Evolutionary conservation across 2,329 filamentous ascomycete species (phyloP).

Genomic region (Fusarium devonianum): DNA sequence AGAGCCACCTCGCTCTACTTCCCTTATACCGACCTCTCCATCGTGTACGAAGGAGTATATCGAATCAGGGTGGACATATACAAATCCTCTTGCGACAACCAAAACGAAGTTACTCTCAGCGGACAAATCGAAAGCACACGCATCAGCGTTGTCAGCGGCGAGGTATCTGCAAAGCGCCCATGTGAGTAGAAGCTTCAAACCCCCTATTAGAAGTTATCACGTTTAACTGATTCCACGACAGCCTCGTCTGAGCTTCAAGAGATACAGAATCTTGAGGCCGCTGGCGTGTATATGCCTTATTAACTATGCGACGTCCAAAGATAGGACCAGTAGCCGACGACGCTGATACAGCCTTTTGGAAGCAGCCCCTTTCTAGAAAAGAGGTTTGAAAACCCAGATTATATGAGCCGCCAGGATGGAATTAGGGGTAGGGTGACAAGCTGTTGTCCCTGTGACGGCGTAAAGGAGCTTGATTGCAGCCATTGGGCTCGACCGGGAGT

Average conservation of each 20-base stretch:
- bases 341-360: no score
- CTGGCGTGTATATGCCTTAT: conserved; percentile 1
- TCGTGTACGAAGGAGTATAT: conserved; percentile 36
- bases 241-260: conserved; percentile 12
- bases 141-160: conserved; percentile 22
- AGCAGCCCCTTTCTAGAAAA: no score
- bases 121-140: conserved; percentile 25
- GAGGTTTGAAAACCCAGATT: no score
- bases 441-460: no score
- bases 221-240: not conserved
- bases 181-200: conserved; percentile 6
- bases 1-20: conserved; percentile 32
- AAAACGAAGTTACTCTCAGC: conserved; percentile 18
- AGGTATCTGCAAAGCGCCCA: not conserved
- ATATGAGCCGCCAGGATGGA: no score
- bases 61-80: conserved; percentile 43
- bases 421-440: no score
- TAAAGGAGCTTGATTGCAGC: no score
- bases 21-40: conserved; percentile 38
- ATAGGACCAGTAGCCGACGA: no score
- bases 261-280: conserved; percentile 6
- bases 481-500: no score
- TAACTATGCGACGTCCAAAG: no score
- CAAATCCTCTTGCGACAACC: conserved; percentile 21
- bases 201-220: fast-evolving